phyloP scores from a whole-genome alignment of 257 asterid genomes.

The Oldenlandia corymbosa region DNA sequence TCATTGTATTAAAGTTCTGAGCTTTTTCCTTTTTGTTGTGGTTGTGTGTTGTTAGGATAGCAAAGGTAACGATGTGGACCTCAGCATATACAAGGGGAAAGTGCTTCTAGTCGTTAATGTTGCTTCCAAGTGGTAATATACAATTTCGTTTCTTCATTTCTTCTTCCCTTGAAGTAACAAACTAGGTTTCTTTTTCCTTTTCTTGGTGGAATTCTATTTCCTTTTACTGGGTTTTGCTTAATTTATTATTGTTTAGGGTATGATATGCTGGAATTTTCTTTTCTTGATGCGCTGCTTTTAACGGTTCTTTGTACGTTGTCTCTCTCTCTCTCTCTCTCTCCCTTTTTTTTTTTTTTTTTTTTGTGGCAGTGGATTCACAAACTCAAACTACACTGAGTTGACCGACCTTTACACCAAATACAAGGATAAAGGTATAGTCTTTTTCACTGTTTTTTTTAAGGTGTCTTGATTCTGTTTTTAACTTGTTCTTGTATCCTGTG shows the following conservation, averaged over 20 bases:
- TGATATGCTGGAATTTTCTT: background rate
- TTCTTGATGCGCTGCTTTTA: too few relatives aligned
- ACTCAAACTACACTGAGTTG: slow-evolving; percentile 65
- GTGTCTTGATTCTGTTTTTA: background rate
- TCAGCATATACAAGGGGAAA: slow-evolving; percentile 60
- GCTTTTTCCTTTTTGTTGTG: background rate
- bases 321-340: too few relatives aligned
- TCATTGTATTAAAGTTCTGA: background rate
- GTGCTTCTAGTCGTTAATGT: slow-evolving; percentile 90
- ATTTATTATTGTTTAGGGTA: background rate
- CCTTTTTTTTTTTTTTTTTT: slow-evolving; percentile 2
- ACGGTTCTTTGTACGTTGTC: too few relatives aligned
- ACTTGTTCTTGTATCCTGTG: background rate
- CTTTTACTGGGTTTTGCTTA: background rate
- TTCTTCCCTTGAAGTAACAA: background rate
- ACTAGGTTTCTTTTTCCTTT: background rate
- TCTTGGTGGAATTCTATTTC: background rate
- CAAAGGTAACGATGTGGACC: slow-evolving; percentile 63
- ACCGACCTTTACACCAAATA: slow-evolving; percentile 53
- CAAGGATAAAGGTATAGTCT: slow-evolving; percentile 65
- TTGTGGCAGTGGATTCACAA: slow-evolving; percentile 66
- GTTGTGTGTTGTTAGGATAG: slow-evolving; percentile 56
- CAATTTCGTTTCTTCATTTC: background rate
- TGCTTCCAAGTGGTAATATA: slow-evolving; percentile 82
- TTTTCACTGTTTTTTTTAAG: background rate